Base-by-base conservation (phyloP, 345 rosid genomes). In the Syzygium grande region DNA sequence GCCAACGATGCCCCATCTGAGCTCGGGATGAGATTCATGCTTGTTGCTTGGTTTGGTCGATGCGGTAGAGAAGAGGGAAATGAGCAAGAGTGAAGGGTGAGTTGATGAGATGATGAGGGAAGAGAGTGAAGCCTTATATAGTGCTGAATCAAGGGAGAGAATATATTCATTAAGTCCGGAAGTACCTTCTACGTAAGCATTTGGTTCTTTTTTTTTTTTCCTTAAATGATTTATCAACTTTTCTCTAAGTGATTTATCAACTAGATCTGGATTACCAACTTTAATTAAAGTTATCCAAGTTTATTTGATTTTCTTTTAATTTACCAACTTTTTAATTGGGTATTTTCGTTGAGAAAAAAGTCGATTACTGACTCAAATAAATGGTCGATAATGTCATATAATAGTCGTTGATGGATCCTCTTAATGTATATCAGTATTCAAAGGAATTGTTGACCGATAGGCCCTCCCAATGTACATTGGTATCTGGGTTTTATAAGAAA, bases 1-100 rank as follows among this genome's bases (percentile, higher is more conserved):
- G 92, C 93, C 2, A 90, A 84, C 68, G 88, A 91, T 52, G 86
- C 84, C 3, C 90, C 68, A 14, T 87, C 91, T 9, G 92, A 88
- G 85, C 90, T 88, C 15, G 87, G 87, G 7, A 87, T 65, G 11
- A 91, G 87, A 58, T 89, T 85, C 93, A 91, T 91, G 59, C 38
- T 34, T 68, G 46, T 19, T 34, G 13, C 38, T 68, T 34, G 55
- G 15, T 6, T 38, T 52, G 63, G 27, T 6, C 84, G 83, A 68
- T 68, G 79, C 3, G 46, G 23, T 34, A 34, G 46, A 68, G 79
- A 68, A 68, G 79, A 68, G 46, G 79, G 79, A 38, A 34, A 17
- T 17, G 80, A 19, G 80, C 1, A 68, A 34, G 80, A 34, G 46
- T 0, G 46, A 68, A 34, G 80, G 80, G 25, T 9, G 80, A 34